phyloP scores from a whole-genome alignment of 73 alveolate genomes.

The Tetrahymena borealis region DNA sequence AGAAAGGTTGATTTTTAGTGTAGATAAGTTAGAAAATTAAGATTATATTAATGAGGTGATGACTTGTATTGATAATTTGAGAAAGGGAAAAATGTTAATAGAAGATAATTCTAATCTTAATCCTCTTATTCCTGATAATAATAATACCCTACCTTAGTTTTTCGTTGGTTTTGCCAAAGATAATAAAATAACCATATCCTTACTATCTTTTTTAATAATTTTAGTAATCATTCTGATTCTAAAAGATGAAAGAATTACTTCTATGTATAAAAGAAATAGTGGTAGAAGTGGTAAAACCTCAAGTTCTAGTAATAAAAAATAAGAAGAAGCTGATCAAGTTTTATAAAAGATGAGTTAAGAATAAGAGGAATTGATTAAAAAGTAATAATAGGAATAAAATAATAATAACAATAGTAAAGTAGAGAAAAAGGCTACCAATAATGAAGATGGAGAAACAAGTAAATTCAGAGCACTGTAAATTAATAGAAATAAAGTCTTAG shows the following conservation, averaged over 20 bases:
- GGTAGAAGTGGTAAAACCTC: background rate
- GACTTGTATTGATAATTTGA: background rate
- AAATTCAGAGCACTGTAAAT: background rate
- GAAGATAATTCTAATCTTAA: background rate
- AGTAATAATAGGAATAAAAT: background rate
- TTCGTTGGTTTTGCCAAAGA: background rate
- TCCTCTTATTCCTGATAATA: background rate
- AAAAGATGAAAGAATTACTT: background rate
- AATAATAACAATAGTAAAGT: background rate
- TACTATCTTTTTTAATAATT: background rate
- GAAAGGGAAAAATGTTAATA: background rate
- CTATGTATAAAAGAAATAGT: background rate
- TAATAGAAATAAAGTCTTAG: background rate
- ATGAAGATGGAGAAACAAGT: no score
- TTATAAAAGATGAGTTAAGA: background rate
- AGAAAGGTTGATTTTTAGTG: background rate
- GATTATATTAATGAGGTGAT: background rate
- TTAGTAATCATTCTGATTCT: background rate
- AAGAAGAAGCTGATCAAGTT: background rate
- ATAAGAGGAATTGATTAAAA: background rate
- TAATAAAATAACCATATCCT: background rate
- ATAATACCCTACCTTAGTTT: background rate
- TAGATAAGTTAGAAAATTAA: background rate
- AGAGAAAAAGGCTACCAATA: background rate
- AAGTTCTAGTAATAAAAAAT: background rate